Base-by-base conservation (phyloP, 2,329 filamentous ascomycete genomes). In the Colletotrichum incanum region DNA sequence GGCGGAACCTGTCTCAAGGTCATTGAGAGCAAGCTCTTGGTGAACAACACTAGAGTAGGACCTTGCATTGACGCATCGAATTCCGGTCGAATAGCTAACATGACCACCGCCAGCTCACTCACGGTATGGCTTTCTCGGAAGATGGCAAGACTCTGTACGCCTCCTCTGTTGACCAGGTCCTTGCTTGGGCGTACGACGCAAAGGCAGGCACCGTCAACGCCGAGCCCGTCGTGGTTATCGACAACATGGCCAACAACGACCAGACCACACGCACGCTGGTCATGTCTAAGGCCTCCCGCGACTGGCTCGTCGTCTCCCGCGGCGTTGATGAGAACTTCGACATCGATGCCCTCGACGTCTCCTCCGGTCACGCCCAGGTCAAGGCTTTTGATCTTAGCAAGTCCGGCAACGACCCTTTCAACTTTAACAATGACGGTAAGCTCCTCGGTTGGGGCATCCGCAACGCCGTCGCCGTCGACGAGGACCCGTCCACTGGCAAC, bases 381-480 rank as follows among this genome's bases (percentile, higher is more conserved):
- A 92, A 91, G 73, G 88, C 89, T 43, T 88, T 87, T 76, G 83
- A 87, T 76, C 74, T 87, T 14, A 75, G 77, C 56, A 78, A 81
- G 68, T 37, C 73, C 28, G 31, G 77, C 41, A 70, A 74, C 55
- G 56, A 76, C 3, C 77, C 85, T 3, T 84, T 83, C 76, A 81
- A 88, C 74, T 90, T 85, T 58, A 84, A 86, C 45, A 75, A 82
- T 80, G 75, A 89, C 18, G 88, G 88, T 3, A 75, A 79, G 16
- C 76, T 88, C 0, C 80, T 90, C 2, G 88, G 92, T 20, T 94
- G 92, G 92, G 93, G 93, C 14, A 84, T 95, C 64, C 86, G 92
- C 47, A 94, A 94, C 79, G 91, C 91, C 1, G 92, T 94, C 5
- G 93, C 92, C 12, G 82, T 94, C 5, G 91, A 84, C n/a, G 92